Evolutionary conservation across 208 protist species (phyloP), one percentile per base, ranked within the genome.

Genomic region (Crithidia thermophila): DNA sequence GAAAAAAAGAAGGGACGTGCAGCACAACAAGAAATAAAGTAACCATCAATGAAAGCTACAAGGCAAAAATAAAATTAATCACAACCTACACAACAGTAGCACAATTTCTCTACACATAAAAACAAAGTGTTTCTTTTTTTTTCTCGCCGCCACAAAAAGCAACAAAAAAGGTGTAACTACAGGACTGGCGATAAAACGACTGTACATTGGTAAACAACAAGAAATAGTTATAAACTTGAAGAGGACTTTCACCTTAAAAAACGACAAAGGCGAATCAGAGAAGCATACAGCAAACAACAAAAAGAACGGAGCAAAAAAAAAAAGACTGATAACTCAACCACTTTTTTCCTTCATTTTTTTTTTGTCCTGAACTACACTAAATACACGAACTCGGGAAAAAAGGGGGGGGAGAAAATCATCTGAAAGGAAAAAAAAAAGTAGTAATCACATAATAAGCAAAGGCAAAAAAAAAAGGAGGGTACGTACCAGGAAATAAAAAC

Each of bases 21-120:
- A 58, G 40, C 21, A 10, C 0, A 43, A 46, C 36, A 50, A 57
- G 50, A 61, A 67, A 47, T 23, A 64, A 52, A 14, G 30, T 10
- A 58, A 61, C 27, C 23, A 47, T 55, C 20, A 18, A 13, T 25
- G 20, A 25, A 21, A 20, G 34, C 51, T 18, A 46, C 31, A 45
- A 42, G 51, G 9, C 18, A 21, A 50, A 62, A 55, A 31, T 14
- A 74, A 0, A 18, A 8, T 27, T 14, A 56, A 45, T 36, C 25
- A 8, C 14, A 23, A 47, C n/a, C n/a, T n/a, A n/a, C n/a, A n/a
- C n/a, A n/a, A n/a, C n/a, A n/a, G n/a, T n/a, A n/a, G n/a, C n/a
- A n/a, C n/a, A n/a, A n/a, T n/a, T n/a, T n/a, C n/a, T n/a, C n/a
- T n/a, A n/a, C n/a, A n/a, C n/a, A n/a, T n/a, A n/a, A n/a, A n/a